Percentiles rank a stretch among this genome's conserved stretches.
Conservation (phyloP, 2,329 filamentous ascomycete species). For the Phyllosticta paracitricarpa region DNA sequence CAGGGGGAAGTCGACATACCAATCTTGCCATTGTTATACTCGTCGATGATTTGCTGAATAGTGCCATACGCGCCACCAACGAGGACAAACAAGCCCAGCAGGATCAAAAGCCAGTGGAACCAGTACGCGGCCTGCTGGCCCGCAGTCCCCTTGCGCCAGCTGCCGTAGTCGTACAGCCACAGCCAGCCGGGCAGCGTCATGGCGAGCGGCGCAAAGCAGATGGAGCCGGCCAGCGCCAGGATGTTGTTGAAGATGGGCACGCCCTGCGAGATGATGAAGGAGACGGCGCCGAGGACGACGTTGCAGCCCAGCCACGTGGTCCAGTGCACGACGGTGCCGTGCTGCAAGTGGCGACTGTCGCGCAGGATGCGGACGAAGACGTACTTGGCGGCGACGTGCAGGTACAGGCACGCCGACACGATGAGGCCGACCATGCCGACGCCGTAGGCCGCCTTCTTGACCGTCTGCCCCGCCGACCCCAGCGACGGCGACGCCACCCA, state of each 20-base stretch:
- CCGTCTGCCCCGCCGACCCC: slow-evolving; percentile 35
- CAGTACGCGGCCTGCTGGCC: slow-evolving; percentile 29
- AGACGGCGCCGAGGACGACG: slow-evolving; percentile 36
- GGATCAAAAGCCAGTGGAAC: slow-evolving; percentile 34
- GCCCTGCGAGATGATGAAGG: slow-evolving; percentile 36
- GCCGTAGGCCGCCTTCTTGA: slow-evolving; percentile 43
- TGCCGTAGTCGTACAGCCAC: slow-evolving; percentile 41
- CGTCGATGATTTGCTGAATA: slow-evolving; percentile 41
- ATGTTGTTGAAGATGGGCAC: slow-evolving; percentile 47
- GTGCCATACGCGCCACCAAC: slow-evolving; percentile 42
- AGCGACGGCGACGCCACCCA: slow-evolving; percentile 39
- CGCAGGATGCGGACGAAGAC: slow-evolving; percentile 43
- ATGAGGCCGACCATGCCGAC: slow-evolving; percentile 43
- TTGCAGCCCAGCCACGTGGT: slow-evolving; percentile 38
- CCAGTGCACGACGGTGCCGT: slow-evolving; percentile 39
- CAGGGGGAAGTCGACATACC: slow-evolving; percentile 14
- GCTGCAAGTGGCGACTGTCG: slow-evolving; percentile 36
- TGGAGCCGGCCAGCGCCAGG: slow-evolving; percentile 39
- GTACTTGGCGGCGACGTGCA: slow-evolving; percentile 43
- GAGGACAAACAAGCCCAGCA: slow-evolving; percentile 38
- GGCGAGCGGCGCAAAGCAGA: slow-evolving; percentile 44
- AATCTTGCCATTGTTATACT: slow-evolving; percentile 40
- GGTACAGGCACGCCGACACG: slow-evolving; percentile 41
- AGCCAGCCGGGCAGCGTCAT: slow-evolving; percentile 40
- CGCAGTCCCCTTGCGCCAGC: slow-evolving; percentile 29